Percentiles rank a stretch among this genome's conserved stretches.
Conservation (phyloP, 2,329 filamentous ascomycete genomes). For the Mycogone perniciosa region DNA sequence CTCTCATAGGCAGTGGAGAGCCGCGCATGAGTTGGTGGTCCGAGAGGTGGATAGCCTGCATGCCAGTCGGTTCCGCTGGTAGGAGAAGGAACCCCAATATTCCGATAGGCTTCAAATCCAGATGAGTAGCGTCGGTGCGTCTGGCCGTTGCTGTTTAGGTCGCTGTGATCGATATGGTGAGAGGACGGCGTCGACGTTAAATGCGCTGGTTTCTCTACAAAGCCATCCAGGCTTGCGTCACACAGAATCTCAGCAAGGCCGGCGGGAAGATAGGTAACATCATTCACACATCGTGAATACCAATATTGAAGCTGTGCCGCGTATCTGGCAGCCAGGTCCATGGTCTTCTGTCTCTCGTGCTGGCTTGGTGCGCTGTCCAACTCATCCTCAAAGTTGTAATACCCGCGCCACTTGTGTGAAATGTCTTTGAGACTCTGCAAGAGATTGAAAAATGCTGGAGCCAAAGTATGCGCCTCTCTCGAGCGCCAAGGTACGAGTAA, state of each 20-base stretch:
- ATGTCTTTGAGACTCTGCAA: neutral
- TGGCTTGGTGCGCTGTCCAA: neutral
- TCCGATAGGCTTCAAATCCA: slow-evolving; percentile 2
- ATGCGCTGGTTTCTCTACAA: neutral
- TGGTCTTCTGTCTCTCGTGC: neutral
- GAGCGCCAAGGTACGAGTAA: slow-evolving; percentile 23
- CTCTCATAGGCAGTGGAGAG: neutral
- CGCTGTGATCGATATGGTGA: neutral
- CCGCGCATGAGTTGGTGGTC: neutral
- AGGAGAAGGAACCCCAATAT: neutral
- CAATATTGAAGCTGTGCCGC: slow-evolving; percentile 2
- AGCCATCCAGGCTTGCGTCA: neutral
- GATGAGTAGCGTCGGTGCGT: neutral
- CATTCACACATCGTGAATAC: slow-evolving; percentile 2
- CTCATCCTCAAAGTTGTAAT: neutral
- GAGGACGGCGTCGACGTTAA: neutral
- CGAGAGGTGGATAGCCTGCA: neutral
- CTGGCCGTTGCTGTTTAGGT: neutral
- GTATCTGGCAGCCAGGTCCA: slow-evolving; percentile 4
- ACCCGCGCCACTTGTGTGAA: slow-evolving; percentile 1
- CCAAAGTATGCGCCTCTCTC: neutral
- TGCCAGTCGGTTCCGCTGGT: neutral
- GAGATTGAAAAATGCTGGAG: neutral
- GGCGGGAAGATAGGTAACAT: neutral
- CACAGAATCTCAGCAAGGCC: neutral